phyloP scores from a whole-genome alignment of 2,329 filamentous ascomycete genomes.

The Hypoxylon sp. region DNA sequence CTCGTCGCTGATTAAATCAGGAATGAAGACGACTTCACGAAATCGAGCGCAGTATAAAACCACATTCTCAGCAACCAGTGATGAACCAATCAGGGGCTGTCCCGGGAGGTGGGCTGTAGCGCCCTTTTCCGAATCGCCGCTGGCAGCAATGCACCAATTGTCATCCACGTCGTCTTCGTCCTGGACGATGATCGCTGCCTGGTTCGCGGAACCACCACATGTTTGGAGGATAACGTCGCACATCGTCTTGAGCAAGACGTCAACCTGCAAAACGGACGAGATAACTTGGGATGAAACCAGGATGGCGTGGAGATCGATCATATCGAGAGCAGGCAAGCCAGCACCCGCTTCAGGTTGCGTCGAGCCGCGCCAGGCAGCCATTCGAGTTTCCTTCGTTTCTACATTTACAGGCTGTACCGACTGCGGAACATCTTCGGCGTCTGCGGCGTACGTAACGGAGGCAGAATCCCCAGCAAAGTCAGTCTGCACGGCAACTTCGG shows the following conservation, averaged over 20 bases:
- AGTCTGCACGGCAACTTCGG: slow-evolving; percentile 78
- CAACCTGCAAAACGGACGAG: slow-evolving; percentile 82
- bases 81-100: slow-evolving; percentile 74
- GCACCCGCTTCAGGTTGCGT: slow-evolving; percentile 72
- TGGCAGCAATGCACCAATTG: slow-evolving; percentile 81
- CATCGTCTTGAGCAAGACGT: slow-evolving; percentile 83
- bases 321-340: slow-evolving; percentile 81
- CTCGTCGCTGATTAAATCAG: slow-evolving; percentile 81
- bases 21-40: slow-evolving; percentile 80
- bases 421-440: slow-evolving; percentile 60
- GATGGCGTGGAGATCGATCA: slow-evolving; percentile 86
- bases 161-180: slow-evolving; percentile 71
- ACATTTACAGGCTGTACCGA: slow-evolving; percentile 61
- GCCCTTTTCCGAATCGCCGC: slow-evolving; percentile 78
- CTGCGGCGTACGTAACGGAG: slow-evolving; percentile 66
- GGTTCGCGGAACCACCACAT: slow-evolving; percentile 77
- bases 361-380: slow-evolving; percentile 74
- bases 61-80: slow-evolving; percentile 81
- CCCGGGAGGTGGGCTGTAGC: slow-evolving; percentile 77
- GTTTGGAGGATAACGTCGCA: slow-evolving; percentile 85
- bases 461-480: slow-evolving; percentile 74
- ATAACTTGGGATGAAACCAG: slow-evolving; percentile 84
- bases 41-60: slow-evolving; percentile 84
- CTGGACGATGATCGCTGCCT: slow-evolving; percentile 81
- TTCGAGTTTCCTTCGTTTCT: slow-evolving; percentile 70